Percentiles rank a stretch among this genome's conserved stretches.
Conservation (phyloP, 129 eudicot species). For the Flaveria trinervia region DNA sequence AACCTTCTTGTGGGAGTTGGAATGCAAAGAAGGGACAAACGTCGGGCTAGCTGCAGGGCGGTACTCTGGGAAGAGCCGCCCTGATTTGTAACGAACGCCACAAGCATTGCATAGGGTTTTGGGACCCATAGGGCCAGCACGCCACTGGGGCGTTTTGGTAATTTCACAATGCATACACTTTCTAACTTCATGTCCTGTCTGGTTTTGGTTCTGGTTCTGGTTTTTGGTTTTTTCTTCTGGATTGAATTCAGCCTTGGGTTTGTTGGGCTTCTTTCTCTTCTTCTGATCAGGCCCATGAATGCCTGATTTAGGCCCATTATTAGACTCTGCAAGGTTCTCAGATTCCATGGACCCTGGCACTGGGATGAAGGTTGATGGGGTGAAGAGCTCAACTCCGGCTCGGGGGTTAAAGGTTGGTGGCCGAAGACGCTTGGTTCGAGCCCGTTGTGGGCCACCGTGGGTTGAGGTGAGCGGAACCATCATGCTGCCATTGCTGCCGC, state of each 20-base stretch:
- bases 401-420: slow-evolving; percentile 68
- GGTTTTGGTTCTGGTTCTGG: slow-evolving; percentile 5
- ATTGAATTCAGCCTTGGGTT: slow-evolving; percentile 25
- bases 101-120: slow-evolving; percentile 95
- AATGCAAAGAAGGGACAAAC: slow-evolving; percentile 77
- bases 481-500: slow-evolving; percentile 39
- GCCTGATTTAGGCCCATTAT: slow-evolving; percentile 15
- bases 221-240: not conserved
- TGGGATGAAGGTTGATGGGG: slow-evolving; percentile 37
- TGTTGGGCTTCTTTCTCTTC: slow-evolving; percentile 55
- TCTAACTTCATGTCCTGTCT: slow-evolving; percentile 51
- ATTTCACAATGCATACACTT: slow-evolving; percentile 97
- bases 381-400: slow-evolving; percentile 50
- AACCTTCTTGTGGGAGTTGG: slow-evolving; percentile 96
- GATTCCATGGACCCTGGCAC: slow-evolving; percentile 44
- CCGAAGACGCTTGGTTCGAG: slow-evolving; percentile 90
- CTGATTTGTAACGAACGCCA: slow-evolving; percentile 94
- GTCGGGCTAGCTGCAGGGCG: slow-evolving; percentile 99
- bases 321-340: slow-evolving; percentile 52
- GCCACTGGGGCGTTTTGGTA: slow-evolving; percentile 98
- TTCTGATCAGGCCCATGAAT: slow-evolving; percentile 35
- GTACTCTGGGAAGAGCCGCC: slow-evolving; percentile 90
- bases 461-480: slow-evolving; percentile 52
- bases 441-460: slow-evolving; percentile 64
- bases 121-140: slow-evolving; percentile 97